Conservation (phyloP, 495 filamentous ascomycete species). For the Beverwykella pulmonaria region DNA sequence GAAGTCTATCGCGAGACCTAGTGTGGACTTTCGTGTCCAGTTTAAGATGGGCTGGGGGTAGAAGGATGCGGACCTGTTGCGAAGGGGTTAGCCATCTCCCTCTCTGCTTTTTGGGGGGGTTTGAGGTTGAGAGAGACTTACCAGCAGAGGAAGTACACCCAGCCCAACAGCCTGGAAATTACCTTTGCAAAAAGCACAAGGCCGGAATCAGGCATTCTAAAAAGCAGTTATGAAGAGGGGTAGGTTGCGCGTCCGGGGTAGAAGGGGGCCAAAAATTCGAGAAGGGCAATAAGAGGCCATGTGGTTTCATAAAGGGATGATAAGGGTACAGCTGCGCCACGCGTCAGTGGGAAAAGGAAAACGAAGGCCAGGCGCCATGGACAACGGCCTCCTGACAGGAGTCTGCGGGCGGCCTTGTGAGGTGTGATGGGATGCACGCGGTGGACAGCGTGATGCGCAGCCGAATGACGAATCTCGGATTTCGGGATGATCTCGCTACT, state of each 20-base stretch:
- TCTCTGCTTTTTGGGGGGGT: conserved; percentile 51
- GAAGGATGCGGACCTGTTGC: conserved; percentile 74
- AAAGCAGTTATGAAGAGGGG: no score
- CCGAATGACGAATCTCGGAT: background rate
- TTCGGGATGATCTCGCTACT: background rate
- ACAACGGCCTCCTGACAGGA: background rate
- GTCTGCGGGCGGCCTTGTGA: background rate
- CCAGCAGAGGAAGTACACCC: conserved; percentile 45
- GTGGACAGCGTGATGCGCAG: background rate
- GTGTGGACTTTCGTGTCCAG: conserved; percentile 70
- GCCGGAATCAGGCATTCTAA: background rate
- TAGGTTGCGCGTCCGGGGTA: background rate
- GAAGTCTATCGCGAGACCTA: conserved; percentile 84
- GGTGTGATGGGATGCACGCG: background rate
- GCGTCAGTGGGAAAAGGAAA: background rate
- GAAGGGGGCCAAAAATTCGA: background rate
- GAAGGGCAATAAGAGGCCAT: background rate
- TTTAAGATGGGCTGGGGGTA: conserved; percentile 88
- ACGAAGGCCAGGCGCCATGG: background rate
- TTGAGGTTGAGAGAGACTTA: background rate
- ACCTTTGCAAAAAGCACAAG: conserved; percentile 29
- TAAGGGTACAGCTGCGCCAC: background rate
- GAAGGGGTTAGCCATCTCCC: background rate
- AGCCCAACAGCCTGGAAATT: conserved; percentile 36
- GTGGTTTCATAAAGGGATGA: background rate